Conservation (phyloP, 2,329 filamentous ascomycete species). For the Fusarium armeniacum region DNA sequence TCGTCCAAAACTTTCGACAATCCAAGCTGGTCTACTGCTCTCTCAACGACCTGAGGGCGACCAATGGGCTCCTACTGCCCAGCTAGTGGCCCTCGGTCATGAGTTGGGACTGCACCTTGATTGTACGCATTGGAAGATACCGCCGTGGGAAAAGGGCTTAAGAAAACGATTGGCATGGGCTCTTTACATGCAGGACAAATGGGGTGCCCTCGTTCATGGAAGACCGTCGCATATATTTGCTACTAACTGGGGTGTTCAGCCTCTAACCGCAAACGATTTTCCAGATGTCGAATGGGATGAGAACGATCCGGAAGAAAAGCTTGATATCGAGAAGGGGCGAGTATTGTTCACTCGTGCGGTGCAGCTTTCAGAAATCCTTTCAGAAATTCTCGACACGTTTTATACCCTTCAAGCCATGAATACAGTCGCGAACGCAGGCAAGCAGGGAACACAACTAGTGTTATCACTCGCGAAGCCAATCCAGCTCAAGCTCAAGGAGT, state of each 20-base stretch:
- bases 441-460: conserved; percentile 79
- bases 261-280: conserved; percentile 77
- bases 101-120: conserved; percentile 92
- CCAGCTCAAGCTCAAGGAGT: conserved; percentile 85
- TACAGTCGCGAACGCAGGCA: conserved; percentile 74
- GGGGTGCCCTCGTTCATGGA: conserved; percentile 87
- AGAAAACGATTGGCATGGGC: conserved; percentile 91
- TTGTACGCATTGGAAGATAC: conserved; percentile 88
- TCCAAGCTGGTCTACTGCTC: conserved; percentile 82
- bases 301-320: conserved; percentile 70
- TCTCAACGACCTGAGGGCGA: conserved; percentile 82
- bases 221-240: conserved; percentile 81
- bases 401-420: conserved; percentile 84
- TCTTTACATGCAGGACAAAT: conserved; percentile 93
- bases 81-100: conserved; percentile 87
- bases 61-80: conserved; percentile 87
- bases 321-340: conserved; percentile 76
- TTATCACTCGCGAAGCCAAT: conserved; percentile 84
- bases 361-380: conserved; percentile 78
- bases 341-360: conserved; percentile 83
- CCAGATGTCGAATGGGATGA: conserved; percentile 78
- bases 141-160: conserved; percentile 86
- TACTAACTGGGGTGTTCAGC: conserved; percentile 81
- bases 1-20: conserved; percentile 83
- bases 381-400: conserved; percentile 86